Evolutionary conservation across 495 filamentous ascomycete genomes (phyloP).

Genomic region (Aspergillus leporis): DNA sequence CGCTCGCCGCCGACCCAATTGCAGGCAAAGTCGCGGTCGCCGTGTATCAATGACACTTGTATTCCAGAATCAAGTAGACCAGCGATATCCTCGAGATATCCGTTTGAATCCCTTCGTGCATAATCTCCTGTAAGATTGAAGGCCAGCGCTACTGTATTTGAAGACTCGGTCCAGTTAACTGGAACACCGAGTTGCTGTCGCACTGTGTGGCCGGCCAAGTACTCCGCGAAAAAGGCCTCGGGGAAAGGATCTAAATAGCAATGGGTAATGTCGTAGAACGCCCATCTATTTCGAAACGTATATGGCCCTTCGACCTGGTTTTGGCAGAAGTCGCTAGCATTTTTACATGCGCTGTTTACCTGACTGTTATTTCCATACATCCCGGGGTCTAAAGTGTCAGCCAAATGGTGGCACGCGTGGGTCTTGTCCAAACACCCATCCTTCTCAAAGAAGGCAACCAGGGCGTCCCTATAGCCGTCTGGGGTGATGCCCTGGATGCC

Average conservation of each 20-base stretch:
- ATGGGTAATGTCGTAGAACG: conserved; percentile 65
- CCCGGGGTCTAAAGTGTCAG: conserved; percentile 42
- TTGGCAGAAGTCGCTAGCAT: conserved; percentile 37
- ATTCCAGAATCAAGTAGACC: conserved; percentile 56
- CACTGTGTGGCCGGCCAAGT: conserved; percentile 61
- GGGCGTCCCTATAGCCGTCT: conserved; percentile 45
- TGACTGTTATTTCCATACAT: conserved; percentile 45
- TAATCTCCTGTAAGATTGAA: conserved; percentile 54
- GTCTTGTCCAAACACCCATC: conserved; percentile 65
- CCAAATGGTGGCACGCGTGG: conserved; percentile 43
- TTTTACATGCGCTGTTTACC: conserved; percentile 40
- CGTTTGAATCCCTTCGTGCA: conserved; percentile 44
- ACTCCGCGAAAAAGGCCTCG: conserved; percentile 59
- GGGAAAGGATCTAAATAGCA: conserved; percentile 61
- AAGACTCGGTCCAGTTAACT: conserved; percentile 65
- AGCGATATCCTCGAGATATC: conserved; percentile 52
- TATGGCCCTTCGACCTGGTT: conserved; percentile 42
- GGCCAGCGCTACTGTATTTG: conserved; percentile 44
- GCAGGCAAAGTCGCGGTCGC: conserved; percentile 59
- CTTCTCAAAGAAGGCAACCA: conserved; percentile 47
- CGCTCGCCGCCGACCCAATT: conserved; percentile 51
- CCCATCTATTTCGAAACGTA: conserved; percentile 35
- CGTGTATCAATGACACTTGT: conserved; percentile 70
- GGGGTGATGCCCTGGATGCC: conserved; percentile 63
- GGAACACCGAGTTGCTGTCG: conserved; percentile 63